Conservation (phyloP, 2,329 filamentous ascomycete species). For the Talaromyces amestolkiae region DNA sequence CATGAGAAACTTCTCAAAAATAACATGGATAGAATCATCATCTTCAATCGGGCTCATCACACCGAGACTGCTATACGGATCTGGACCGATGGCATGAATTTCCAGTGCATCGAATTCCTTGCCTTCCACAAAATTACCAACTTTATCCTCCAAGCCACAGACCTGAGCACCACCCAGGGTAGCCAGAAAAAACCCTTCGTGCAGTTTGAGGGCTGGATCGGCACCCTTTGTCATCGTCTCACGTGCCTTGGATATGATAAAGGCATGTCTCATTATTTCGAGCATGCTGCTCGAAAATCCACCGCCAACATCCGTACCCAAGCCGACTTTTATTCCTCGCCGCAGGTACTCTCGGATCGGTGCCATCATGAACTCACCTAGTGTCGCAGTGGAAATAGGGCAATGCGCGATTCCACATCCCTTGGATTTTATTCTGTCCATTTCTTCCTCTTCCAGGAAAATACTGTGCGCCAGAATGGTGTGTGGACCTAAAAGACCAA, state of each 20-base stretch:
- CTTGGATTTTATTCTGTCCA: slow-evolving; percentile 46
- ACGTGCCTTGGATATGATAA: slow-evolving; percentile 49
- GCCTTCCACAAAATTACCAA: slow-evolving; percentile 58
- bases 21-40: slow-evolving; percentile 44
- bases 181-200: slow-evolving; percentile 59
- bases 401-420: slow-evolving; percentile 63
- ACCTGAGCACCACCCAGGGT: slow-evolving; percentile 62
- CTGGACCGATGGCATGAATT: slow-evolving; percentile 42
- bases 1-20: slow-evolving; percentile 65
- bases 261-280: slow-evolving; percentile 47
- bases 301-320: slow-evolving; percentile 64
- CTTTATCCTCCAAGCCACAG: slow-evolving; percentile 51
- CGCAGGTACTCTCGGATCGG: slow-evolving; percentile 57
- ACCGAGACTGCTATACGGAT: slow-evolving; percentile 28
- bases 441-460: slow-evolving; percentile 58
- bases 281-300: slow-evolving; percentile 60
- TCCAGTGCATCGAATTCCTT: slow-evolving; percentile 63
- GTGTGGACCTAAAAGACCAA: slow-evolving; percentile 53
- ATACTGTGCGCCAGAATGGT: slow-evolving; percentile 68
- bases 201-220: slow-evolving; percentile 49
- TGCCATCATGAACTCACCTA: slow-evolving; percentile 59
- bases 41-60: slow-evolving; percentile 56
- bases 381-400: slow-evolving; percentile 62
- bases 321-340: slow-evolving; percentile 61
- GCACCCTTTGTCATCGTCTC: slow-evolving; percentile 33